Evolutionary conservation across 352 stramenopile genomes (phyloP), one percentile per base, ranked within the genome.

Genomic region (Thalassiosira exigua): DNA sequence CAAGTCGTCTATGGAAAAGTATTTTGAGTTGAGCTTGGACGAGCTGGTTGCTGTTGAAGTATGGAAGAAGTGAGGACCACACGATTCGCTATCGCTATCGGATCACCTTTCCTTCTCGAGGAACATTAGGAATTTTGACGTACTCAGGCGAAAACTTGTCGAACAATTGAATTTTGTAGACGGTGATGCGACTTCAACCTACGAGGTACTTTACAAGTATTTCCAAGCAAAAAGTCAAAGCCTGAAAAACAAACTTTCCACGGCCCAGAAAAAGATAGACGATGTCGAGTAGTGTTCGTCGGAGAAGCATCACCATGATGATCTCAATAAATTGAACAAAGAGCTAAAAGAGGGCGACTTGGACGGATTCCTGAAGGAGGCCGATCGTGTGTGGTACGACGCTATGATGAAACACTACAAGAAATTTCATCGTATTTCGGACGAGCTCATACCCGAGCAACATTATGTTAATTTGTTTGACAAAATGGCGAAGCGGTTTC

Each of bases 381-480:
- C 44, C 5, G 44, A 53, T 19, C 14, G 24, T 24, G 44, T 53
- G 9, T 53, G 44, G 44, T 22, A 7, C 11, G 44, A 53, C 19
- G 44, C 44, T 7, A 53, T 53, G 11, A 7, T 53, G 4, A 24
- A 24, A 22, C 44, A 53, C 44, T 53, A 53, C 44, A 7, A 53
- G 19, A 11, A 19, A 9, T 53, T 53, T 19, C 44, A 53, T 19
- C 14, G 24, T 24, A 53, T 53, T 24, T 53, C 44, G 9, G 44
- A 11, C 9, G 44, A 53, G 19, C 44, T 53, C 4, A 53, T 53
- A 7, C 44, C 44, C 4, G 44, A 53, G 9, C 5, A 53, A 7
- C 14, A 53, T 7, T 53, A 53, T 53, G 44, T 53, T 11, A 19
- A 53, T 11, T 53, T 53, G n/a, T 53, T 24, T 22, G 44, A 53